Percentiles rank a stretch among this genome's conserved stretches.
phyloP scores from a whole-genome alignment of 495 filamentous ascomycete genomes.

The Copromyces sp. region DNA sequence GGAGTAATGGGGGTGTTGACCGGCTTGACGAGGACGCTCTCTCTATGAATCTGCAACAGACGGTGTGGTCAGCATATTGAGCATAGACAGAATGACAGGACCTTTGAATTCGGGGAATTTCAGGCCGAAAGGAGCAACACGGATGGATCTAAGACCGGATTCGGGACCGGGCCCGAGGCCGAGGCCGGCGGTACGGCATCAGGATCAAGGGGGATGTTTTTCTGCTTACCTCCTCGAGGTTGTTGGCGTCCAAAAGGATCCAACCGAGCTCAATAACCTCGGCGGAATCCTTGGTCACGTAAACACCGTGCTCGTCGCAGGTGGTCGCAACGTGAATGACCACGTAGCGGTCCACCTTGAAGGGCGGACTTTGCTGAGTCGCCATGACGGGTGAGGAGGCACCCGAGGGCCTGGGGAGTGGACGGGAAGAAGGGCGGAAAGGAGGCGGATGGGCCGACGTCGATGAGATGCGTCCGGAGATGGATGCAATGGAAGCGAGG shows the following conservation, averaged over 20 bases:
- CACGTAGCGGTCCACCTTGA: slow-evolving; percentile 85
- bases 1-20: slow-evolving; percentile 98
- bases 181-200: background rate
- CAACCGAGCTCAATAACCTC: slow-evolving; percentile 98
- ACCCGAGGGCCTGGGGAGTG: background rate
- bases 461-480: background rate
- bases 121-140: background rate
- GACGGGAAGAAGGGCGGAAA: background rate
- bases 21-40: slow-evolving; percentile 94
- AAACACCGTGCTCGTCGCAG: slow-evolving; percentile 97
- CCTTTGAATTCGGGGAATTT: background rate
- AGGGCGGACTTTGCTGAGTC: slow-evolving; percentile 32
- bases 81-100: background rate
- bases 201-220: background rate
- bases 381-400: slow-evolving; percentile 25
- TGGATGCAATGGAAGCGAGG: background rate
- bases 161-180: background rate
- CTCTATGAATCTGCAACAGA: slow-evolving; percentile 65
- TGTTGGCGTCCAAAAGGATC: slow-evolving; percentile 88
- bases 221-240: slow-evolving; percentile 71
- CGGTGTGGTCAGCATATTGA: slow-evolving; percentile 4
- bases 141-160: background rate
- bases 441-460: background rate
- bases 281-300: slow-evolving; percentile 97
- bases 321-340: slow-evolving; percentile 98